phyloP scores from a whole-genome alignment of 2,329 filamentous ascomycete species.

The Trichoderma koningiopsis region DNA sequence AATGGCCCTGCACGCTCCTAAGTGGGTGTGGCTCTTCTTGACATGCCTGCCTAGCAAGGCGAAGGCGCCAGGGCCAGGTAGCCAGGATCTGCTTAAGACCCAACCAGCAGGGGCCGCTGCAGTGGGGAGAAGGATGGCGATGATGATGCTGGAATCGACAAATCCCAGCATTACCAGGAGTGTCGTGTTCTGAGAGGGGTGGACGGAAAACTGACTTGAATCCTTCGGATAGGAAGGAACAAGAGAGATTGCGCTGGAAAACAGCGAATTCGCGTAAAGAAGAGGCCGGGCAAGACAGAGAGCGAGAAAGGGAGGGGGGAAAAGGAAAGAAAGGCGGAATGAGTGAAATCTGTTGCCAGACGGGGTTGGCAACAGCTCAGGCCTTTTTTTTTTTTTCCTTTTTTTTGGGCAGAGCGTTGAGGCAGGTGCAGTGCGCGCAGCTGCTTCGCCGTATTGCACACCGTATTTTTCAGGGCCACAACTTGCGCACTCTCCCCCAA shows the following conservation, averaged over 20 bases:
- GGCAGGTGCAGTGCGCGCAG: conserved; percentile 10
- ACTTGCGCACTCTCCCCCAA: not conserved
- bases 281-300: not conserved
- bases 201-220: not conserved
- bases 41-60: not conserved
- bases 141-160: conserved; percentile 1
- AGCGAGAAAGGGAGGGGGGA: not conserved
- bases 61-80: not conserved
- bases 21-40: not conserved
- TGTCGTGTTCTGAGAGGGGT: not conserved
- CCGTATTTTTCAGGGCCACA: conserved; percentile 15
- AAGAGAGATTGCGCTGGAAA: not conserved
- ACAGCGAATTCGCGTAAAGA: not conserved
- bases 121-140: conserved; percentile 3
- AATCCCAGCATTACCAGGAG: not conserved
- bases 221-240: not conserved
- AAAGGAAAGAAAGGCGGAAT: not conserved
- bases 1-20: not conserved
- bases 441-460: conserved; percentile 6
- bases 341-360: not conserved
- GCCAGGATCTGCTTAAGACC: conserved; percentile 16
- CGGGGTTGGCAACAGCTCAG: conserved; percentile 8
- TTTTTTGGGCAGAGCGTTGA: not conserved
- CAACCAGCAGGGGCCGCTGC: not conserved
- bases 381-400: not conserved